phyloP scores from a whole-genome alignment of 371 early-diverging fungal species.

The Synchytrium microbalum region DNA sequence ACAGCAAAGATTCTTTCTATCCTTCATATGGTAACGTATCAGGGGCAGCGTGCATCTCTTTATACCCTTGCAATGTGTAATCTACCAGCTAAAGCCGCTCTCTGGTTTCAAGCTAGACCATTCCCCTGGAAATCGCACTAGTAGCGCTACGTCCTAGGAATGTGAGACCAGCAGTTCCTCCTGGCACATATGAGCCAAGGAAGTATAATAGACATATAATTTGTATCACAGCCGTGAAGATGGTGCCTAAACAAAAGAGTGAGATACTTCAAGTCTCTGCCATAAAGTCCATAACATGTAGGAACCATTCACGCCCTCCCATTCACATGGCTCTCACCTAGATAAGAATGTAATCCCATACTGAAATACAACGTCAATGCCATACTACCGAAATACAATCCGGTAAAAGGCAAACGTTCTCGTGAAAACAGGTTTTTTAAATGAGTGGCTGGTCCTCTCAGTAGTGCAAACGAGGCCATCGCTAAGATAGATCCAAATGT shows the following conservation, averaged over 20 bases:
- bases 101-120: too few relatives aligned
- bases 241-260: constrained; percentile 20
- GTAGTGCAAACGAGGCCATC: constrained; percentile 45
- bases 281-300: too few relatives aligned
- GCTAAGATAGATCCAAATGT: constrained; percentile 18
- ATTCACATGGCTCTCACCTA: background rate
- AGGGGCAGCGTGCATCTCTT: too few relatives aligned
- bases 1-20: too few relatives aligned
- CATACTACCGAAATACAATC: constrained; percentile 54
- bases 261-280: background rate
- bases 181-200: constrained; percentile 49
- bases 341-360: constrained; percentile 17
- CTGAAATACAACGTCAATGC: constrained; percentile 51
- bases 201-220: constrained; percentile 53
- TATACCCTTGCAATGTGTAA: too few relatives aligned
- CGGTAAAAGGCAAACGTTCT: constrained; percentile 53
- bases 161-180: constrained; percentile 18
- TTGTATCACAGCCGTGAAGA: constrained; percentile 51
- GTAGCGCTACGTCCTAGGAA: background rate
- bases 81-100: too few relatives aligned
- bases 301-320: background rate
- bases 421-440: constrained; percentile 49
- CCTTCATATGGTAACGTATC: too few relatives aligned
- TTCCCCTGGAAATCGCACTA: too few relatives aligned
- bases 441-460: constrained; percentile 56